These are phyloP conservation scores for Akanthomyces lecanii DNA, from an alignment of 2,329 filamentous ascomycete species.

Conservation along the genomic window DNA sequence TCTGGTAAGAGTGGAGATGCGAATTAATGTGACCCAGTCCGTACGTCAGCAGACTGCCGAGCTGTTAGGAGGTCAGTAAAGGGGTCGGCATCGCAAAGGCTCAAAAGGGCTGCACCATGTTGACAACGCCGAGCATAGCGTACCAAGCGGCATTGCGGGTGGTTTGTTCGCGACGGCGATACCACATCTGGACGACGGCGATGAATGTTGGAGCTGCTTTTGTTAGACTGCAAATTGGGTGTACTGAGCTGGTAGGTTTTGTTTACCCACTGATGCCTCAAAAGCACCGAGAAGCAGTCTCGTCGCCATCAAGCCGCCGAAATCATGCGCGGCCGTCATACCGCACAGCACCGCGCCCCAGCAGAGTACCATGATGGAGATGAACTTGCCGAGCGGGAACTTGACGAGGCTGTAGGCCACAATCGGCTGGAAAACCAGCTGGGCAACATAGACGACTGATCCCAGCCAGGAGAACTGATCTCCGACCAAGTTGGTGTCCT, in stretches of 20 bases:
- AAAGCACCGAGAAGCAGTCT: constrained; percentile 44
- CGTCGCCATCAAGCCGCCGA: constrained; percentile 41
- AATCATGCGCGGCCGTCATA: constrained; percentile 48
- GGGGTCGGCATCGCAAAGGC: background rate
- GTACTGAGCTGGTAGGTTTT: too few species aligned
- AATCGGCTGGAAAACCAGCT: constrained; percentile 45
- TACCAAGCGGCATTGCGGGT: constrained; percentile 29
- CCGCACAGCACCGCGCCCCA: constrained; percentile 51
- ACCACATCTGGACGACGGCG: constrained; percentile 35
- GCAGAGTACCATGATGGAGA: constrained; percentile 44
- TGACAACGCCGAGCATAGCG: constrained; percentile 30
- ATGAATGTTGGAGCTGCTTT: constrained; percentile 28
- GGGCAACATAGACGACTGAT: constrained; percentile 33
- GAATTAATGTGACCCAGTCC: constrained; percentile 30
- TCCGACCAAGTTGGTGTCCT: constrained; percentile 45
- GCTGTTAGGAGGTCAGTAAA: constrained; percentile 14
- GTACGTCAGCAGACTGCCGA: constrained; percentile 29
- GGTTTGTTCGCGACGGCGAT: constrained; percentile 32
- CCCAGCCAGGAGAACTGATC: constrained; percentile 62
- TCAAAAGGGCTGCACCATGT: constrained; percentile 24
- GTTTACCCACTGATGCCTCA: constrained; percentile 39
- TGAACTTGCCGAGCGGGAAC: constrained; percentile 51
- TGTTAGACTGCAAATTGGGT: background rate
- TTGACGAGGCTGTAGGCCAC: constrained; percentile 52
- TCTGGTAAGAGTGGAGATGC: constrained; percentile 34